Conservation (phyloP, 2,329 filamentous ascomycete genomes). For the Fusarium sp. region DNA sequence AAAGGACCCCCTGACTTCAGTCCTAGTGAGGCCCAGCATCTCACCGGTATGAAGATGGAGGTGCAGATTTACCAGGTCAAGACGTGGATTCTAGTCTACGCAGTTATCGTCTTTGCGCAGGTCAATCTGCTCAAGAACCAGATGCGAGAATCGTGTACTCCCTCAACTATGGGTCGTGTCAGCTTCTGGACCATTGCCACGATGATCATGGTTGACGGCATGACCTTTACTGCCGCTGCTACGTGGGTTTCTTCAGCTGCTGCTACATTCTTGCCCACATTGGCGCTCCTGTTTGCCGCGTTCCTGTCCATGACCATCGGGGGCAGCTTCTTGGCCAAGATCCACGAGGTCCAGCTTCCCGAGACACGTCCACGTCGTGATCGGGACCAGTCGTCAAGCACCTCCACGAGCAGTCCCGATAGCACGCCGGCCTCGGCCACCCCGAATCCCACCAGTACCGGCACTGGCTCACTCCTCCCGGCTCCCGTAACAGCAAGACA, state of each 20-base stretch:
- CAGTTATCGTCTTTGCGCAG: conserved; percentile 68
- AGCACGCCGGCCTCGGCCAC: conserved; percentile 35
- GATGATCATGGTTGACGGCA: conserved; percentile 72
- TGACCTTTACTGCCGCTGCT: conserved; percentile 66
- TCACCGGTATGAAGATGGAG: conserved; percentile 71
- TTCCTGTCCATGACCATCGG: conserved; percentile 69
- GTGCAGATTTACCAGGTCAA: conserved; percentile 67
- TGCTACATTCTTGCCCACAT: conserved; percentile 66
- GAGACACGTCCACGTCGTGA: conserved; percentile 65
- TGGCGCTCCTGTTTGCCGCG: conserved; percentile 61
- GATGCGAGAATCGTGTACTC: conserved; percentile 74
- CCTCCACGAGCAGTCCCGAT: conserved; percentile 29
- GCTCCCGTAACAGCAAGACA: conserved; percentile 52
- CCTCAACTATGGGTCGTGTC: conserved; percentile 73
- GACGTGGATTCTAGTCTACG: conserved; percentile 67
- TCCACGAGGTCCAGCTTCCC: conserved; percentile 67
- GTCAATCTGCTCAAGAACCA: conserved; percentile 71
- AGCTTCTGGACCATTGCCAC: conserved; percentile 71
- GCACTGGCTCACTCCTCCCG: conserved; percentile 49
- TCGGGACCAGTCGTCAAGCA: conserved; percentile 36
- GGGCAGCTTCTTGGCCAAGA: conserved; percentile 67
- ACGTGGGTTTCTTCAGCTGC: conserved; percentile 67
- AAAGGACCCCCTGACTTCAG: conserved; percentile 69
- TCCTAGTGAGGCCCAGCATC: conserved; percentile 62
- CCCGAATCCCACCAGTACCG: conserved; percentile 41